These are phyloP conservation scores for Auxenochlorella protothecoides DNA, from an alignment of 139 green algal species.

Conservation along the genomic window DNA sequence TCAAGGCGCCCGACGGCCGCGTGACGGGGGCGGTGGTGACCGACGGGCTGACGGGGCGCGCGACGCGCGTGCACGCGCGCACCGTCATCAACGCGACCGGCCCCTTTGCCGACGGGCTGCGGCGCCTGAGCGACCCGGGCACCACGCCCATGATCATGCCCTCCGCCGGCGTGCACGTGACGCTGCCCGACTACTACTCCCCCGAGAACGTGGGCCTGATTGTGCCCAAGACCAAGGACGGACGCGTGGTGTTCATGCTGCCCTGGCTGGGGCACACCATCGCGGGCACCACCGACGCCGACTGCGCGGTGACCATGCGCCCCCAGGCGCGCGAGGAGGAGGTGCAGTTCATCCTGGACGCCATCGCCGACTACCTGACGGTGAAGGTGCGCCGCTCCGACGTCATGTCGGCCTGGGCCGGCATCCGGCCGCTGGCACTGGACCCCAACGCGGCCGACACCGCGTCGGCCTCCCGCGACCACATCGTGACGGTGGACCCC, in stretches of 20 bases:
- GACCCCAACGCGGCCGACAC: constrained; percentile 58
- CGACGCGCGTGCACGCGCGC: constrained; percentile 23
- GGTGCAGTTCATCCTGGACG: constrained; percentile 89
- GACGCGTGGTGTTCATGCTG: constrained; percentile 94
- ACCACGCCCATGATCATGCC: constrained; percentile 58
- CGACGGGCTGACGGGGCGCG: constrained; percentile 18
- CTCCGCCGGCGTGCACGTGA: constrained; percentile 80
- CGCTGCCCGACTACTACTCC: constrained; percentile 89
- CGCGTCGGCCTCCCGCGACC: constrained; percentile 30
- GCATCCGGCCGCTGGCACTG: constrained; percentile 80
- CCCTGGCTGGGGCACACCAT: constrained; percentile 77
- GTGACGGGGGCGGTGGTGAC: constrained; percentile 3
- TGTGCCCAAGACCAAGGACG: constrained; percentile 96
- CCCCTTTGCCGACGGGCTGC: constrained; percentile 62
- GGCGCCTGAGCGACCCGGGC: constrained; percentile 40
- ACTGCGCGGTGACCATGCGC: constrained; percentile 43
- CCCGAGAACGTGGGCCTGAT: constrained; percentile 77
- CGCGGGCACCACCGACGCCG: constrained; percentile 73
- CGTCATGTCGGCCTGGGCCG: constrained; percentile 84
- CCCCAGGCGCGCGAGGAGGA: constrained; percentile 69
- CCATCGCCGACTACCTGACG: constrained; percentile 78
- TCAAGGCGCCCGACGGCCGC: constrained; percentile 46
- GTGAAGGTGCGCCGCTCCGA: constrained; percentile 74
- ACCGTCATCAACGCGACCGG: constrained; percentile 87
- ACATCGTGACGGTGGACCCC: constrained; percentile 64